Evolutionary conservation across 2,329 filamentous ascomycete species (phyloP).

Genomic region (Ambrosiella xylebori): DNA sequence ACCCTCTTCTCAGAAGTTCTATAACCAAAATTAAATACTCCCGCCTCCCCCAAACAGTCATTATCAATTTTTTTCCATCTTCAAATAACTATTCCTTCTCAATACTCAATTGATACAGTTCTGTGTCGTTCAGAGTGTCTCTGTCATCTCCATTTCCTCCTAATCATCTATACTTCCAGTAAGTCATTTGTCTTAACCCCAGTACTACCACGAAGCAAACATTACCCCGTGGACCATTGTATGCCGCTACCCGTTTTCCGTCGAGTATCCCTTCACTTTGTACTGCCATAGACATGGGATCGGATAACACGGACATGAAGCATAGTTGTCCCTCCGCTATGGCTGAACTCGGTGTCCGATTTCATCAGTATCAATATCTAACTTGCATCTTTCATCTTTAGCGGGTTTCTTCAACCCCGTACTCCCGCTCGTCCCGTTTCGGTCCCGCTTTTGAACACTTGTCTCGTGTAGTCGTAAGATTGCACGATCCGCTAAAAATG

Average conservation of each 20-base stretch:
- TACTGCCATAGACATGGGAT: background rate
- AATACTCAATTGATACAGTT: background rate
- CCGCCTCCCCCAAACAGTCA: background rate
- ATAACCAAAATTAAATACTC: background rate
- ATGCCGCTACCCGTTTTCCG: background rate
- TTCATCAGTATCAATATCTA: too few relatives aligned
- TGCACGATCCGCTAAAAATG: constrained; percentile 29
- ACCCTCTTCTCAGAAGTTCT: constrained; percentile 1
- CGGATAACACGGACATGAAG: background rate
- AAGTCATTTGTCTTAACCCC: background rate
- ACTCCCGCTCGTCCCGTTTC: constrained; percentile 5
- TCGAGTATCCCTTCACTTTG: background rate
- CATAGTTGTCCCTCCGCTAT: too few relatives aligned
- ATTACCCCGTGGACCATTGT: background rate
- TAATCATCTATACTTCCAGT: constrained; percentile 3
- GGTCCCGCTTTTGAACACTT: constrained; percentile 10
- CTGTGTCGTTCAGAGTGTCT: background rate
- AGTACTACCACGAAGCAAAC: background rate
- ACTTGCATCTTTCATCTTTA: background rate
- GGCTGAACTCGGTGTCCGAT: too few relatives aligned
- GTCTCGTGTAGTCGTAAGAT: constrained; percentile 12
- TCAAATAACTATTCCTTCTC: background rate
- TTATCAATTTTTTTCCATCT: background rate
- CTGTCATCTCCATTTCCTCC: background rate
- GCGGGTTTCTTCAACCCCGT: constrained; percentile 9